Evolutionary conservation across 148 eudicot genomes (phyloP).

Genomic region (Rhododendron mucronatum): DNA sequence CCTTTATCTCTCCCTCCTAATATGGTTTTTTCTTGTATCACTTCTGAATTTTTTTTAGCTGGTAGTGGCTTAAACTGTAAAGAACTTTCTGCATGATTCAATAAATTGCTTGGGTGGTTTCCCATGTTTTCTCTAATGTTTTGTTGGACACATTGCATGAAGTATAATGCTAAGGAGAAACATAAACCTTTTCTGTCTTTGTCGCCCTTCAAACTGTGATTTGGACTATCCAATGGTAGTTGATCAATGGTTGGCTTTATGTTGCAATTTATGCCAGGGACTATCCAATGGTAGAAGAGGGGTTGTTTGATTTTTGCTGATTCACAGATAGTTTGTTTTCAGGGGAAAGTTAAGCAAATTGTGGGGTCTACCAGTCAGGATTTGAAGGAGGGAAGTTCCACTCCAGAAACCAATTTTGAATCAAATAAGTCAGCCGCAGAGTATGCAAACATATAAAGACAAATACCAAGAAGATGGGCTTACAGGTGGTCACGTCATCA

Average conservation of each 20-base stretch:
- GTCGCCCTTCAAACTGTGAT: background rate
- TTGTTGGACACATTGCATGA: background rate
- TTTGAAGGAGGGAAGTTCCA: slow-evolving; percentile 43
- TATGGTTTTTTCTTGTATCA: background rate
- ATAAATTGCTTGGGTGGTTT: background rate
- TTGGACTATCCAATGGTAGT: background rate
- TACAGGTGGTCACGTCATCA: slow-evolving; percentile 79
- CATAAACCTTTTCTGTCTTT: background rate
- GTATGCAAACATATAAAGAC: slow-evolving; percentile 43
- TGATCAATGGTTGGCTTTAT: background rate
- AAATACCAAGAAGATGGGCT: slow-evolving; percentile 67
- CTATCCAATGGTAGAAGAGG: too few species aligned
- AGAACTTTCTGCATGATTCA: background rate
- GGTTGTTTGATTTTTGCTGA: background rate
- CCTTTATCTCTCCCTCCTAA: background rate
- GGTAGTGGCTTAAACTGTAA: background rate
- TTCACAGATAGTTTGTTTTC: slow-evolving; percentile 14
- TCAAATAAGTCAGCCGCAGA: slow-evolving; percentile 80
- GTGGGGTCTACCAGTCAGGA: slow-evolving; percentile 83
- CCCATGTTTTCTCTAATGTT: background rate
- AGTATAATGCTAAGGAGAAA: background rate
- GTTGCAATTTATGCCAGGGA: background rate
- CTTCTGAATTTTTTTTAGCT: background rate
- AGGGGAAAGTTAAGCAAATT: slow-evolving; percentile 94
- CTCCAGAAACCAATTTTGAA: slow-evolving; percentile 67